Base-by-base conservation (phyloP, 805 yeast species). In the Priceomyces medius region DNA sequence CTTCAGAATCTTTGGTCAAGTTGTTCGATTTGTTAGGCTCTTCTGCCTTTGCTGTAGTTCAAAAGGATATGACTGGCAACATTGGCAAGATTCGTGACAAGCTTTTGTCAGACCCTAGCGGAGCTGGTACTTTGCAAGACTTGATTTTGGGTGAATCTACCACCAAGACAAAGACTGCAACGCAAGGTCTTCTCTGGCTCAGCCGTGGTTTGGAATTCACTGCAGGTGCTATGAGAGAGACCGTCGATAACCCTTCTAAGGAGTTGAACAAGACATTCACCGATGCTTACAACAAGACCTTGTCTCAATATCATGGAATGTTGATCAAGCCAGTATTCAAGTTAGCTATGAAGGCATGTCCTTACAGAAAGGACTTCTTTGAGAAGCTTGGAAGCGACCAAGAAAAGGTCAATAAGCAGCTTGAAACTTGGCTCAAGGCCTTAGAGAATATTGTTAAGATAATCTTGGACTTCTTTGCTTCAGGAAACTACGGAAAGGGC, bases 311-410 rank as follows among this genome's bases (percentile, higher is more conserved):
- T 67, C 97, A 88, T 68, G 81, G 83, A 40, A 79, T 88, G 76
- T 71, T 88, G 55, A 74, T 88, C 47, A 85, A 83, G 58, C 96
- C 96, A 20, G 80, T 89, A 40, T 88, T 88, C 78, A 87, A 87
- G 68, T 74, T 89, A 61, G 97, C 97, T 37, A 89, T 88, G 96
- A 86, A 85, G 64, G 95, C 96, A 2, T 87, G 95, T 64, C 97
- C 97, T 9, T 89, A 87, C 67, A 80, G 96, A 71, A 80, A 79
- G 61, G 95, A 81, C 58, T 86, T 88, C 59, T 88, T 87, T 56
- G 82, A 64, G 45, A 88, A 88, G 70, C 76, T 88, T 53, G 96
- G 96, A 43, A 74, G 74, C 17, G 88, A 84, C 61, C 84, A 81
- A 60, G 82, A 68, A 24, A 77, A 76, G 57, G 95, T 89, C 17